Conservation (phyloP, 306 rosid species). For the Cucurbita maxima region DNA sequence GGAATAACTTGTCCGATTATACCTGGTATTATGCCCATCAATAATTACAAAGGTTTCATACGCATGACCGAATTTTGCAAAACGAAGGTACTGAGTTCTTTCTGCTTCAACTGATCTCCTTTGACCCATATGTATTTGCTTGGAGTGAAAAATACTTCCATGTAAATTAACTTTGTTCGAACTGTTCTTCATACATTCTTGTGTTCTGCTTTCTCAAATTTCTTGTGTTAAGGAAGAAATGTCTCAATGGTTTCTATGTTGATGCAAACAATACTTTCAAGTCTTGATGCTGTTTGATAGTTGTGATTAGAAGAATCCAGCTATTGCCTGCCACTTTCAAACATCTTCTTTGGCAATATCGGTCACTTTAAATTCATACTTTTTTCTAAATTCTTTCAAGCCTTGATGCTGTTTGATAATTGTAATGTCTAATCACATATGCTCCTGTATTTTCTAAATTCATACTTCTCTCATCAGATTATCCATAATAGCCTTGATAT, state of each 20-base stretch:
- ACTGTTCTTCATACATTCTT: neutral
- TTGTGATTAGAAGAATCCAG: neutral
- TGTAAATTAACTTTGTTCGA: neutral
- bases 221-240: neutral
- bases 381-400: too few species aligned
- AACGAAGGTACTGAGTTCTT: slow-evolving; percentile 44
- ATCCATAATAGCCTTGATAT: neutral
- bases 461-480: neutral
- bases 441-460: neutral
- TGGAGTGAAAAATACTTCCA: neutral
- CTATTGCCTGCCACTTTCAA: neutral
- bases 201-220: neutral
- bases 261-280: neutral
- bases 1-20: slow-evolving; percentile 92
- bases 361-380: neutral
- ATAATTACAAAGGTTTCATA: slow-evolving; percentile 84
- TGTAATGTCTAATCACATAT: neutral
- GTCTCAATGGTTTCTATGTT: neutral
- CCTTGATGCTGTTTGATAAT: too few species aligned
- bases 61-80: slow-evolving; percentile 99
- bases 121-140: neutral
- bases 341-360: neutral
- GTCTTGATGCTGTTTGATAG: neutral
- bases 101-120: neutral
- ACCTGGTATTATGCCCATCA: slow-evolving; percentile 97